phyloP scores from a whole-genome alignment of 139 green algal species.

The Closterium sp. region DNA sequence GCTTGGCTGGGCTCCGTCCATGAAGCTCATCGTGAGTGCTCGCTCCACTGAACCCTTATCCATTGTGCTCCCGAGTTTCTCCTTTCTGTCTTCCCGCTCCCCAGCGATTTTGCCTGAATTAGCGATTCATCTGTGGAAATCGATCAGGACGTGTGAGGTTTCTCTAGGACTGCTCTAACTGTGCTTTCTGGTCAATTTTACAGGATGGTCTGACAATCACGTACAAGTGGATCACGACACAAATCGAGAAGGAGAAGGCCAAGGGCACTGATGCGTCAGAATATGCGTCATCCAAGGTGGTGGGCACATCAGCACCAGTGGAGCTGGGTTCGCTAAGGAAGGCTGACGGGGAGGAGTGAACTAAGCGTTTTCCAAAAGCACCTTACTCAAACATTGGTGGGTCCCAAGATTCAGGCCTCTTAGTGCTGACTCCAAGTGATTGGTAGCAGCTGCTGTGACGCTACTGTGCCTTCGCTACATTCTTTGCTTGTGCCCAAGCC shows the following conservation, averaged over 20 bases:
- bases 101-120: neutral
- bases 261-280: conserved; percentile 58
- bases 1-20: conserved; percentile 93
- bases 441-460: neutral
- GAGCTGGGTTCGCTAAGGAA: conserved; percentile 84
- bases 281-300: conserved; percentile 80
- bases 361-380: neutral
- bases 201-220: conserved; percentile 60
- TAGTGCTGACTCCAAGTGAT: neutral
- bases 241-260: conserved; percentile 60
- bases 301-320: conserved; percentile 78
- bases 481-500: neutral
- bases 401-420: too few relatives aligned
- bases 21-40: conserved; percentile 68
- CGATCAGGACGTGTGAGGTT: too few relatives aligned
- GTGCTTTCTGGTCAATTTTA: neutral
- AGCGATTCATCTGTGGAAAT: neutral
- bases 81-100: too few relatives aligned
- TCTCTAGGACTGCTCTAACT: too few relatives aligned
- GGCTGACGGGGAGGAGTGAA: conserved; percentile 76
- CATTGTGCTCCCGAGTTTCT: too few relatives aligned
- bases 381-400: too few relatives aligned
- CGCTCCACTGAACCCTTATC: too few relatives aligned
- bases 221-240: conserved; percentile 62
- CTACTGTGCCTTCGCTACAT: neutral